phyloP scores from a whole-genome alignment of 2,329 filamentous ascomycete species.

The Xylariaceae sp. region DNA sequence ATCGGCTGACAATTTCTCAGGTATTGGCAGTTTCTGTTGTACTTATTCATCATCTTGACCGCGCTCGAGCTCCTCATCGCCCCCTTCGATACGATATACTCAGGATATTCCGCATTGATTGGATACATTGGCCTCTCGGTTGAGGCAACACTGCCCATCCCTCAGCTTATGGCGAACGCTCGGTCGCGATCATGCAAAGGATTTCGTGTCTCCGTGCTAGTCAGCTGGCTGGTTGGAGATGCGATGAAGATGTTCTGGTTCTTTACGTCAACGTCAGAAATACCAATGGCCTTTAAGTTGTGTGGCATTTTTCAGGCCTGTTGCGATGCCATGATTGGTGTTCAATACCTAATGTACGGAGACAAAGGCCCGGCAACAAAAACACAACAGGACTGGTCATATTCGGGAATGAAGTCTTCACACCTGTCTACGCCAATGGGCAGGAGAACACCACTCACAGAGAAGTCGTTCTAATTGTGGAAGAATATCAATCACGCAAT shows the following conservation, averaged over 20 bases:
- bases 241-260: conserved; percentile 87
- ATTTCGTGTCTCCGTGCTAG: conserved; percentile 70
- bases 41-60: conserved; percentile 58
- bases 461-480: conserved; percentile 28
- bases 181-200: conserved; percentile 68
- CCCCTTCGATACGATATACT: conserved; percentile 52
- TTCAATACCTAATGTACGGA: conserved; percentile 71
- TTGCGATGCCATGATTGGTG: conserved; percentile 70
- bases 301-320: conserved; percentile 77
- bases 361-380: conserved; percentile 36
- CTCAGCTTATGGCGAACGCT: conserved; percentile 71
- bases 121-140: conserved; percentile 74
- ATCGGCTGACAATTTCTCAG: conserved; percentile 33
- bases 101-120: conserved; percentile 61
- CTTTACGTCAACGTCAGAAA: conserved; percentile 64
- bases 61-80: conserved; percentile 65
- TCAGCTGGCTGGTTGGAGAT: conserved; percentile 76
- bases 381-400: conserved; percentile 22
- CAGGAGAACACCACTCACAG: conserved; percentile 34
- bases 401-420: conserved; percentile 25
- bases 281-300: conserved; percentile 76
- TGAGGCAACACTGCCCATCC: conserved; percentile 77
- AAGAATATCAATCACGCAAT: too few relatives aligned
- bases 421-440: conserved; percentile 31
- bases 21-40: conserved; percentile 75